These are phyloP conservation scores for Lecanicillium sp. DNA, from an alignment of 2,329 filamentous ascomycete species.

Conservation along the genomic window DNA sequence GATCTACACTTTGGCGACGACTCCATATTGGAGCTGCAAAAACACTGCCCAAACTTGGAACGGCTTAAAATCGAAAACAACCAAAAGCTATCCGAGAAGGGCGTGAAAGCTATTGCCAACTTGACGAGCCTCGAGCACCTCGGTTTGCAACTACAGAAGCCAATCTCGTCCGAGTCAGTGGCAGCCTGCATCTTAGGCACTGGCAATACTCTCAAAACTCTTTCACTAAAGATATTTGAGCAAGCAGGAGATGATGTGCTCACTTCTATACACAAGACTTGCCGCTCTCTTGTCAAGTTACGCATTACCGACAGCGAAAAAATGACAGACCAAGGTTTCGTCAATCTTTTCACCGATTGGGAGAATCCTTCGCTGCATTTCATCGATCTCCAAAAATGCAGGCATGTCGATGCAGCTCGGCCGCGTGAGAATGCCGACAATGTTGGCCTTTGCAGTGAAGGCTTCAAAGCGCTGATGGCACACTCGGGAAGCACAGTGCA, in stretches of 20 bases:
- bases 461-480: constrained; percentile 73
- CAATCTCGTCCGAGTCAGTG: constrained; percentile 50
- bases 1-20: constrained; percentile 75
- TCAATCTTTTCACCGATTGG: constrained; percentile 68
- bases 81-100: constrained; percentile 59
- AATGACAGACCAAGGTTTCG: constrained; percentile 70
- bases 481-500: constrained; percentile 66
- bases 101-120: constrained; percentile 56
- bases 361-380: constrained; percentile 61
- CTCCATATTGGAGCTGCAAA: constrained; percentile 52
- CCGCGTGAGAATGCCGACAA: constrained; percentile 58
- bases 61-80: constrained; percentile 79
- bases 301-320: constrained; percentile 71
- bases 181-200: constrained; percentile 52
- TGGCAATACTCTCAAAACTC: constrained; percentile 61
- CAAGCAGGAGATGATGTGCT: constrained; percentile 63
- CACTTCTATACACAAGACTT: constrained; percentile 61
- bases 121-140: constrained; percentile 64
- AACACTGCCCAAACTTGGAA: constrained; percentile 58
- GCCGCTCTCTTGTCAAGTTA: constrained; percentile 63
- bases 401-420: constrained; percentile 64
- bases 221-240: constrained; percentile 66
- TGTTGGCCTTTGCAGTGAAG: constrained; percentile 66
- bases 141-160: constrained; percentile 58
- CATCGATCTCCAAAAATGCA: constrained; percentile 70